Percentiles rank a stretch among this genome's conserved stretches.
These are phyloP conservation scores for Acanthamoeba royreba DNA, from an alignment of 208 protist genomes.

Conservation along the genomic window DNA sequence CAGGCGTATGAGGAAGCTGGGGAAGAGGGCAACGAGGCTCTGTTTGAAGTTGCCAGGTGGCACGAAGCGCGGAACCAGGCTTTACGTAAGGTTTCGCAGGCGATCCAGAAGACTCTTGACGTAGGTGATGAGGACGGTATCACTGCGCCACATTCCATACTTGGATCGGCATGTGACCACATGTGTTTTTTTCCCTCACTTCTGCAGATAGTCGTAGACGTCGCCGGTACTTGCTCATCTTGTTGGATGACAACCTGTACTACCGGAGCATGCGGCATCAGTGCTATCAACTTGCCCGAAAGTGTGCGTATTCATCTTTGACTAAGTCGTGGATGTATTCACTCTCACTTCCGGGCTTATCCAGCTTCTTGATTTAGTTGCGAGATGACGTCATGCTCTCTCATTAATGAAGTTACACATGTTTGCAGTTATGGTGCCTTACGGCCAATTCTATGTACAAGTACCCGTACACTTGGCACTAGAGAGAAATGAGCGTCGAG, in stretches of 20 bases:
- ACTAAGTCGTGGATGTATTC: too few species aligned
- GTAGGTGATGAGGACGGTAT: not conserved
- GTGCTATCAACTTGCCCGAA: not conserved
- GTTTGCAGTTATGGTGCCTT: not conserved
- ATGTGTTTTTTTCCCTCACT: not conserved
- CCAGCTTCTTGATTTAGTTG: too few species aligned
- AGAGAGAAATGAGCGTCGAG: not conserved
- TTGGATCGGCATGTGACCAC: not conserved
- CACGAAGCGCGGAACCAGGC: not conserved
- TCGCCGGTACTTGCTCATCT: too few species aligned
- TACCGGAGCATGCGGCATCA: conserved; percentile 14
- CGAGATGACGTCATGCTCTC: too few species aligned
- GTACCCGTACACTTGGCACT: not conserved
- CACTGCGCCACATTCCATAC: not conserved
- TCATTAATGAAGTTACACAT: too few species aligned
- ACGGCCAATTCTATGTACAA: not conserved
- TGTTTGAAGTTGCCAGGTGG: not conserved
- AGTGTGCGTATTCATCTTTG: not conserved
- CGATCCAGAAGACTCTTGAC: not conserved
- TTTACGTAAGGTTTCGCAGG: not conserved
- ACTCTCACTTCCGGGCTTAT: too few species aligned
- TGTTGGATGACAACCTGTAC: conserved; percentile 44
- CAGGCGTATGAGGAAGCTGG: not conserved
- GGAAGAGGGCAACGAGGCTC: not conserved
- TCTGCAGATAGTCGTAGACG: too few species aligned